These are phyloP conservation scores for Ophiosphaerella narmari DNA, from an alignment of 2,329 filamentous ascomycete species.

Conservation along the genomic window DNA sequence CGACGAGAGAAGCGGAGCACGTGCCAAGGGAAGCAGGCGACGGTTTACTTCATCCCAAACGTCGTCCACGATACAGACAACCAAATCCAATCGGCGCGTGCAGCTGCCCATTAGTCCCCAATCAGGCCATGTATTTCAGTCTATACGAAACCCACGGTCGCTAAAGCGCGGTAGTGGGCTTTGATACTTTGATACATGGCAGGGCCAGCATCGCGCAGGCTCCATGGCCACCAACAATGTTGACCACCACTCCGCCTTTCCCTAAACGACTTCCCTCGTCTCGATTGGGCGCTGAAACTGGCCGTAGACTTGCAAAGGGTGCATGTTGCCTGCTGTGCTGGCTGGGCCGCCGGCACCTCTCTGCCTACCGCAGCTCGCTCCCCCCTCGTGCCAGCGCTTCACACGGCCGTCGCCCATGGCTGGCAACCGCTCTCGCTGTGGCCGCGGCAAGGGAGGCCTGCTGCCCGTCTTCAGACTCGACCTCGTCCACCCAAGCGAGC, in stretches of 20 bases:
- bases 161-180: slow-evolving; percentile 11
- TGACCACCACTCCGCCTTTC: slow-evolving; percentile 18
- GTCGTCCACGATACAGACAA: slow-evolving; percentile 2
- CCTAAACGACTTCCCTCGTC: slow-evolving; percentile 26
- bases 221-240: slow-evolving; percentile 5
- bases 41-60: slow-evolving; percentile 15
- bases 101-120: too few relatives aligned
- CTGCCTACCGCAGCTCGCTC: slow-evolving; percentile 14
- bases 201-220: background rate
- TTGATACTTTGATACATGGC: slow-evolving; percentile 17
- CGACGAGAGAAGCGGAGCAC: slow-evolving; percentile 14
- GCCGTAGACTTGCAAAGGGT: slow-evolving; percentile 30
- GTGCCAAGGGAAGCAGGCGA: slow-evolving; percentile 3
- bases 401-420: slow-evolving; percentile 14
- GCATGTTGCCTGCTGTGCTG: slow-evolving; percentile 13
- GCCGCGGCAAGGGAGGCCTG: slow-evolving; percentile 38
- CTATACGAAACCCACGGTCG: background rate
- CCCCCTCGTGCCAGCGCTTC: slow-evolving; percentile 17
- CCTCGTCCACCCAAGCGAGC: slow-evolving; percentile 20
- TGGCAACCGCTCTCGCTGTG: slow-evolving; percentile 17
- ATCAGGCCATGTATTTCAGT: background rate
- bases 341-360: slow-evolving; percentile 23
- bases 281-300: slow-evolving; percentile 32
- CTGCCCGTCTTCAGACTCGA: slow-evolving; percentile 27
- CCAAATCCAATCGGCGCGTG: slow-evolving; percentile 12